Percentiles rank a stretch among this genome's conserved stretches.
phyloP scores from a whole-genome alignment of 306 rosid species.

The Prunus armeniaca region DNA sequence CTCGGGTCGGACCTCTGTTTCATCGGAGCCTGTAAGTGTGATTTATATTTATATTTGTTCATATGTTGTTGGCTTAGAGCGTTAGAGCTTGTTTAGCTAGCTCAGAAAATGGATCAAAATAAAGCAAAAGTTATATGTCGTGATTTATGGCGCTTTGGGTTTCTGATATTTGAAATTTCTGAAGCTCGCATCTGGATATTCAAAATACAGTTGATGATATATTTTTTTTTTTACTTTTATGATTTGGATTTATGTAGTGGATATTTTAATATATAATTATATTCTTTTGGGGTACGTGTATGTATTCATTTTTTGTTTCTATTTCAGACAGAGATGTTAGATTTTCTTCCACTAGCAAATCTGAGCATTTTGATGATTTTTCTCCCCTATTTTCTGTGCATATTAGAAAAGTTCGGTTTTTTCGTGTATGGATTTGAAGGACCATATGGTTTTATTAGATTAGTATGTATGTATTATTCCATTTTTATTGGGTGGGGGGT shows the following conservation, averaged over 20 bases:
- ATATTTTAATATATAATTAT: neutral
- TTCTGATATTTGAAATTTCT: neutral
- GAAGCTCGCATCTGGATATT: neutral
- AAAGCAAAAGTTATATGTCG: neutral
- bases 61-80: neutral
- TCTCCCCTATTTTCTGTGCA: neutral
- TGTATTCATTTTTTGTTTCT: neutral
- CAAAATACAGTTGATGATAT: neutral
- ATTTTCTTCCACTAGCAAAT: too few relatives aligned
- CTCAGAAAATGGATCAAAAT: conserved; percentile 8
- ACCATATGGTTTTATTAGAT: neutral
- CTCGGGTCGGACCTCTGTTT: conserved; percentile 85
- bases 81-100: conserved; percentile 9
- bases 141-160: neutral
- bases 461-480: neutral
- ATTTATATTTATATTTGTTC: neutral
- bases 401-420: too few relatives aligned
- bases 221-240: neutral
- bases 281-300: neutral
- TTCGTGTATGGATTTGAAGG: neutral
- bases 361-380: too few relatives aligned
- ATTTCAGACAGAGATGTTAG: too few relatives aligned
- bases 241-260: neutral
- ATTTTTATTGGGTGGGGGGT: neutral
- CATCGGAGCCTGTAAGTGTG: conserved; percentile 83